These are phyloP conservation scores for Russula compacta DNA, from an alignment of 768 basidiomycete species.

Conservation along the genomic window DNA sequence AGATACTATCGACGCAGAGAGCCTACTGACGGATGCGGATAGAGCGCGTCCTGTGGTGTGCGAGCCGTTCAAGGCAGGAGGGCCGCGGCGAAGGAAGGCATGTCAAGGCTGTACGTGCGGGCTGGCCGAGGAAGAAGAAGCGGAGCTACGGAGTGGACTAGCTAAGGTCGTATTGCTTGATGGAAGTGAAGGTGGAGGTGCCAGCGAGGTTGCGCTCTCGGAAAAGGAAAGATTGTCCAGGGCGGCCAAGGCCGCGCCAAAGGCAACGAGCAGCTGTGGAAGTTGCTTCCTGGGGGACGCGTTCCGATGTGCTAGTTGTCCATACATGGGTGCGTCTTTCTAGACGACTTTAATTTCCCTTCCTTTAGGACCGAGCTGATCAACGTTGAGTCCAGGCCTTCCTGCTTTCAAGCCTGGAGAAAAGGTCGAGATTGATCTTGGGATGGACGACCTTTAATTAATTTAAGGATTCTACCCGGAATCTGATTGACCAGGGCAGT, in stretches of 20 bases:
- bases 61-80: slow-evolving; percentile 46
- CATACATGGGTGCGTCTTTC: slow-evolving; percentile 75
- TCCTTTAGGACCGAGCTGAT: not conserved
- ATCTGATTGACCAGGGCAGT: not conserved
- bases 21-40: slow-evolving; percentile 77
- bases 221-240: slow-evolving; percentile 58
- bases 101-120: slow-evolving; percentile 97
- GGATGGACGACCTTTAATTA: slow-evolving; percentile 77
- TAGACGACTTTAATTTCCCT: not conserved
- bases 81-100: slow-evolving; percentile 73
- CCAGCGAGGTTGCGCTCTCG: slow-evolving; percentile 44
- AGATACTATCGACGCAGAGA: slow-evolving; percentile 71
- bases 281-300: slow-evolving; percentile 98
- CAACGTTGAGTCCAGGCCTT: slow-evolving; percentile 50
- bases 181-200: slow-evolving; percentile 48
- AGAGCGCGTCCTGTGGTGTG: slow-evolving; percentile 70
- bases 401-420: slow-evolving; percentile 98
- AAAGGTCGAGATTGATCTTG: slow-evolving; percentile 87
- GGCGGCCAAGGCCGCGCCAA: slow-evolving; percentile 64
- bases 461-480: not conserved
- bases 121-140: slow-evolving; percentile 86
- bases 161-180: slow-evolving; percentile 63
- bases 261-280: slow-evolving; percentile 94
- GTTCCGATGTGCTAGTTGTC: slow-evolving; percentile 92
- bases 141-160: slow-evolving; percentile 46